Percentiles rank a stretch among this genome's conserved stretches.
Conservation (phyloP, 345 rosid species). For the Lepidium sativum region DNA sequence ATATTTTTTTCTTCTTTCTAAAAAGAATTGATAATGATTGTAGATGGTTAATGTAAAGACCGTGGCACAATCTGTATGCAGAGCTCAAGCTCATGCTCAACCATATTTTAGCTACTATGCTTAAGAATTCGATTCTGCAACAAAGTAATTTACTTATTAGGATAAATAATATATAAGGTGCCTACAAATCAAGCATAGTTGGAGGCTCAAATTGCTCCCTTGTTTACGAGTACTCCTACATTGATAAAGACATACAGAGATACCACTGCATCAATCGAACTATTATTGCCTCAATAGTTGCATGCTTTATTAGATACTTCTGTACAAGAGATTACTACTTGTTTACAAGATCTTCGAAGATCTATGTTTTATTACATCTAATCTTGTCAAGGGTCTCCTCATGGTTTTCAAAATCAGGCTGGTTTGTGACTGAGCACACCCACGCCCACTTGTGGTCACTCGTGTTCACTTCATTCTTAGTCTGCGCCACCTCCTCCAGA, state of each 20-base stretch:
- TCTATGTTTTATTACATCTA: not conserved
- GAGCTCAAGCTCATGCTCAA: slow-evolving; percentile 23
- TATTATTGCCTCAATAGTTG: no score
- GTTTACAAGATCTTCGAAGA: slow-evolving; percentile 15
- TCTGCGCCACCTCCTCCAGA: slow-evolving; percentile 56
- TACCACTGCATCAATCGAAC: no score
- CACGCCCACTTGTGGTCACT: slow-evolving; percentile 89
- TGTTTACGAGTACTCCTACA: not conserved
- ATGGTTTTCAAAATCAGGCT: slow-evolving; percentile 51
- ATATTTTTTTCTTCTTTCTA: not conserved
- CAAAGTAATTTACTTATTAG: not conserved
- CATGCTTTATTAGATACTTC: no score
- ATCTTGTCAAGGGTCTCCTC: slow-evolving; percentile 1
- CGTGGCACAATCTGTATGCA: slow-evolving; percentile 10
- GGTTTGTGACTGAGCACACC: slow-evolving; percentile 78
- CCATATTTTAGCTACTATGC: not conserved
- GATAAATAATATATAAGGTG: no score
- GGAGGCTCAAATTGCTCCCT: no score
- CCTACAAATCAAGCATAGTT: no score
- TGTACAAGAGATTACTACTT: not conserved
- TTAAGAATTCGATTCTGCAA: not conserved
- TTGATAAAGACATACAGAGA: no score
- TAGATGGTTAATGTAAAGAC: slow-evolving; percentile 10
- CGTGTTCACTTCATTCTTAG: slow-evolving; percentile 55
- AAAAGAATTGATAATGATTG: slow-evolving; percentile 14